Percentiles rank a stretch among this genome's conserved stretches.
phyloP scores from a whole-genome alignment of 768 basidiomycete genomes.

The Filobasidium floriforme region DNA sequence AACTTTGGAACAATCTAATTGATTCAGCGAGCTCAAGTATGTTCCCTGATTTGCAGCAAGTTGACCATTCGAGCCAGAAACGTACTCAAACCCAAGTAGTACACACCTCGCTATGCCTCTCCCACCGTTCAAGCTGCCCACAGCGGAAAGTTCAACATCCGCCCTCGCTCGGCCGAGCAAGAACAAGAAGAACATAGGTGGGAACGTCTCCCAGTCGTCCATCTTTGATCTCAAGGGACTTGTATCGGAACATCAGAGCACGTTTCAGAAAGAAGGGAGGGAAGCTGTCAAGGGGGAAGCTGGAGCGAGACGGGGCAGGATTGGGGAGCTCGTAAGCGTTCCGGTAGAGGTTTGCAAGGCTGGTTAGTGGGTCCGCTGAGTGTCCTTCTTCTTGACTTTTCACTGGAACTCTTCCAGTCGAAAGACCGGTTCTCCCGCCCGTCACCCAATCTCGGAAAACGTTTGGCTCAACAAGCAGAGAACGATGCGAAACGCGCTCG shows the following conservation, averaged over 20 bases:
- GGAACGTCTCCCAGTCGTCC: constrained; percentile 30
- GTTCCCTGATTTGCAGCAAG: neutral
- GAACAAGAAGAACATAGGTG: constrained; percentile 4
- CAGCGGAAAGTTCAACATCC: neutral
- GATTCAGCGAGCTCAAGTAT: too few relatives aligned
- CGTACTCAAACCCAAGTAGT: neutral
- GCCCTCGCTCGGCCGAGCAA: neutral
- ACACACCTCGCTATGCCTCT: constrained; percentile 1
- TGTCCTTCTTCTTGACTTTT: neutral
- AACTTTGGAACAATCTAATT: too few relatives aligned
- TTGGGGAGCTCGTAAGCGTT: constrained; percentile 19
- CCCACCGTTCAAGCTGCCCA: neutral
- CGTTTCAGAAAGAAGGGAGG: constrained; percentile 39
- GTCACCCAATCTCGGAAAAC: constrained; percentile 39
- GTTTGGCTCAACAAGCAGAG: constrained; percentile 38
- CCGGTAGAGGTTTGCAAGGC: neutral
- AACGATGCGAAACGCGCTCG: constrained; percentile 33
- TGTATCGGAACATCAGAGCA: constrained; percentile 39
- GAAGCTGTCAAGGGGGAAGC: constrained; percentile 30
- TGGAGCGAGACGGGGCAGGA: constrained; percentile 18
- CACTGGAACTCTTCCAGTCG: neutral
- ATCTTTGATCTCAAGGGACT: constrained; percentile 40
- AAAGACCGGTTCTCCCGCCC: constrained; percentile 40
- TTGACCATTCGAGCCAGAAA: neutral
- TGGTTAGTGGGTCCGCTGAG: neutral